A percentile compares a stretch with the other conserved stretches of the same genome.
Evolutionary conservation across 2,329 filamentous ascomycete genomes (phyloP).

Genomic region (Gyromitra esculenta): DNA sequence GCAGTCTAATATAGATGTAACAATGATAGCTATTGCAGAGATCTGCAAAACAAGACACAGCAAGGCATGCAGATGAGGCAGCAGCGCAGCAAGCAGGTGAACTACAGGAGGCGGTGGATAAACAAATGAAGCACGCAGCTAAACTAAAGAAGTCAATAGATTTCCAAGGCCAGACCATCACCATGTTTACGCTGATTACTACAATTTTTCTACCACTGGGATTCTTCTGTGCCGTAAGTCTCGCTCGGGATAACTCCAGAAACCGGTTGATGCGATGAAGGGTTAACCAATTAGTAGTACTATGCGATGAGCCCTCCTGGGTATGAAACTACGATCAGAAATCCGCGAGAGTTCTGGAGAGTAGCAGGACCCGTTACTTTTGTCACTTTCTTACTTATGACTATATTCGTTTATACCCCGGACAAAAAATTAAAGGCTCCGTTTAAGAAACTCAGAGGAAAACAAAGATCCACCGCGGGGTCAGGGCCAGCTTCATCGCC

Average conservation of each 20-base stretch:
- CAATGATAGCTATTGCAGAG: background rate
- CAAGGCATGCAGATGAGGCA: background rate
- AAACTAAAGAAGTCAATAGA: no score
- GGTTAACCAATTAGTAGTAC: constrained; percentile 7
- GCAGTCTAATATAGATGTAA: background rate
- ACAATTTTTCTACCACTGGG: constrained; percentile 18
- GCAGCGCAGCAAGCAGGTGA: no score
- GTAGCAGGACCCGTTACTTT: background rate
- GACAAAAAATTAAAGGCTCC: no score
- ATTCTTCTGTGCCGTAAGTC: constrained; percentile 21
- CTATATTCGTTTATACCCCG: background rate
- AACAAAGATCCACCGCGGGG: no score
- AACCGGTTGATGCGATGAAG: no score
- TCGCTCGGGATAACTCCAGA: no score
- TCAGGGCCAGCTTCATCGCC: no score
- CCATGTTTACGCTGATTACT: constrained; percentile 15
- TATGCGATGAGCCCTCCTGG: background rate
- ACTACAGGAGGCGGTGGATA: no score
- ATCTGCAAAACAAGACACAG: background rate
- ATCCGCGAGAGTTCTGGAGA: background rate
- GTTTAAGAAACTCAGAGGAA: no score
- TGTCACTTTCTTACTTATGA: background rate
- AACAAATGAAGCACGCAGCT: no score
- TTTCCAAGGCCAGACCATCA: constrained; percentile 27
- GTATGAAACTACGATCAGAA: background rate